phyloP scores from a whole-genome alignment of 495 filamentous ascomycete genomes.

The Talaromyces nanjingensis region DNA sequence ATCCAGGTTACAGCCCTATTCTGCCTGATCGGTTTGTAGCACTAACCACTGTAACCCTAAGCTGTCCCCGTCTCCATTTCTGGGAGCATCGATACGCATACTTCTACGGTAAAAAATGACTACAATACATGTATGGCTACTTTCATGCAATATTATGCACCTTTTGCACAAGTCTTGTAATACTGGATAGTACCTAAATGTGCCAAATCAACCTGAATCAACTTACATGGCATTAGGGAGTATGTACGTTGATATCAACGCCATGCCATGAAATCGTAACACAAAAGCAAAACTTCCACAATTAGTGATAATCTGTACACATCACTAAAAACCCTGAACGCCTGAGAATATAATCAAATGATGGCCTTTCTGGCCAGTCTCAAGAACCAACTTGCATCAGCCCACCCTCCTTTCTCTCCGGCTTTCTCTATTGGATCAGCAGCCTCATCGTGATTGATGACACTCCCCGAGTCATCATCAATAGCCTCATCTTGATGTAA shows the following conservation, averaged over 20 bases:
- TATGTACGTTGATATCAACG: not conserved
- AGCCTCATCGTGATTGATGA: constrained; percentile 25
- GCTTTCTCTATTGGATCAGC: constrained; percentile 30
- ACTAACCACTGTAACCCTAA: no score
- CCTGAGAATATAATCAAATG: constrained; percentile 17
- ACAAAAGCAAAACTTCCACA: not conserved
- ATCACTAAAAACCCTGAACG: not conserved
- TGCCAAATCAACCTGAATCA: no score
- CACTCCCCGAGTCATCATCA: constrained; percentile 42
- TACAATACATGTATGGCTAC: no score
- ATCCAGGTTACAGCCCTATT: no score
- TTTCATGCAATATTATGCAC: no score
- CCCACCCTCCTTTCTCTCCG: constrained; percentile 57
- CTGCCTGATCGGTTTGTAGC: no score
- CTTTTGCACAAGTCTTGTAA: no score
- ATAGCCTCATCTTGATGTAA: constrained; percentile 24
- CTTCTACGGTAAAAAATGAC: no score
- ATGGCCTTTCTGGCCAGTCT: constrained; percentile 68
- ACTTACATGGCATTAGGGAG: no score
- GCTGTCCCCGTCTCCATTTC: no score
- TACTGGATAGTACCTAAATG: no score
- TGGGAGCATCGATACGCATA: no score
- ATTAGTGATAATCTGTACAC: not conserved
- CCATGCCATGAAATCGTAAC: not conserved
- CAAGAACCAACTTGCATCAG: constrained; percentile 80